These are phyloP conservation scores for Backusella australiensis DNA, from an alignment of 192 early-diverging fungal species.

Conservation along the genomic window DNA sequence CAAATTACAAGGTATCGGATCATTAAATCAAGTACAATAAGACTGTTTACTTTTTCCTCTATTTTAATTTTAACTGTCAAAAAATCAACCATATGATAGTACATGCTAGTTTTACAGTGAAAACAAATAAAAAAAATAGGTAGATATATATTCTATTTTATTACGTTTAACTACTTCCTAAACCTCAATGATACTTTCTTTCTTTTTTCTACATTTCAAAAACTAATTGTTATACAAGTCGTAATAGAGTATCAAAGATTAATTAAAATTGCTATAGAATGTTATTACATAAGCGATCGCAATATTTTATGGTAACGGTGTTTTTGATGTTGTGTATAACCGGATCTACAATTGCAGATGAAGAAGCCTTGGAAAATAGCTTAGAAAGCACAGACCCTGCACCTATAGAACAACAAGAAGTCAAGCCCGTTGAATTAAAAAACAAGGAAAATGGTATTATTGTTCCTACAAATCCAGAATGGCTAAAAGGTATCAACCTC, in stretches of 20 bases:
- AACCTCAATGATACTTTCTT: not conserved
- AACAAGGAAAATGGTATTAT: not conserved
- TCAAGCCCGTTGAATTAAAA: not conserved
- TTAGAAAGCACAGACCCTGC: not conserved
- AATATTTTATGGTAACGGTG: not conserved
- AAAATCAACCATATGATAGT: not conserved
- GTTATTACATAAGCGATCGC: not conserved
- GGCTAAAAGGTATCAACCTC: conserved; percentile 6
- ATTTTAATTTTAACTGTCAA: not conserved
- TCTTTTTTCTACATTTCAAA: not conserved
- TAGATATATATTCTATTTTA: not conserved
- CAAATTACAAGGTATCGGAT: not conserved
- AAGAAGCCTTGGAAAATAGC: not conserved
- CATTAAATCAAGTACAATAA: not conserved
- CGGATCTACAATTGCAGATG: not conserved
- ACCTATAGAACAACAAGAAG: not conserved
- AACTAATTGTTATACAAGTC: not conserved
- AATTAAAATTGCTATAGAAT: not conserved
- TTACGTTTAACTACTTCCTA: not conserved
- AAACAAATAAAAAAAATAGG: not conserved
- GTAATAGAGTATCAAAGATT: not conserved
- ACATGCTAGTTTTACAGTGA: not conserved
- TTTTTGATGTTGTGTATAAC: not conserved
- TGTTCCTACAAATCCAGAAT: not conserved
- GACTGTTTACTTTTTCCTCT: not conserved